Evolutionary conservation across 768 basidiomycete genomes (phyloP).

Genomic region (Termitomyces sp.): DNA sequence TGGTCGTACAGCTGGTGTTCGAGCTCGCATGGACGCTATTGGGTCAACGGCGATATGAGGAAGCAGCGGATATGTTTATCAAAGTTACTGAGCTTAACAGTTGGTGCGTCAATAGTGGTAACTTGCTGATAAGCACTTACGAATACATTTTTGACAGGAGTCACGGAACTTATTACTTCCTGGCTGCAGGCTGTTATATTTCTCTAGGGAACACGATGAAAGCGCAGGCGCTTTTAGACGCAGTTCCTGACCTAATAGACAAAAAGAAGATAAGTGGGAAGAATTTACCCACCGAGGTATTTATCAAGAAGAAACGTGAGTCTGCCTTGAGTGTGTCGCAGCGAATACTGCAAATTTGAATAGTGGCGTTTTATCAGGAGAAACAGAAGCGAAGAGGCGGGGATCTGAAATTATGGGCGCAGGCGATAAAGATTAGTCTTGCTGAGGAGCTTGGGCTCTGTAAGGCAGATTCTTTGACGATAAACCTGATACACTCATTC

Average conservation of each 20-base stretch:
- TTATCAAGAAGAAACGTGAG: constrained; percentile 73
- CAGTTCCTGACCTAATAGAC: constrained; percentile 52
- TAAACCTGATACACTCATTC: not conserved
- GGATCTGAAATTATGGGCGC: constrained; percentile 41
- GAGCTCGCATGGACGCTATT: constrained; percentile 77
- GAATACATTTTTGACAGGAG: constrained; percentile 43
- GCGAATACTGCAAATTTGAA: not conserved
- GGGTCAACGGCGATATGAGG: constrained; percentile 55
- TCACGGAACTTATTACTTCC: constrained; percentile 74
- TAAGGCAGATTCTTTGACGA: constrained; percentile 25
- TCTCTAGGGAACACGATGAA: constrained; percentile 48
- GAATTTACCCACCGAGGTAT: constrained; percentile 68
- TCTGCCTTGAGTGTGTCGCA: not conserved
- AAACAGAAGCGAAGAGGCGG: constrained; percentile 57
- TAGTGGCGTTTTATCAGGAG: constrained; percentile 70
- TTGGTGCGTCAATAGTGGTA: constrained; percentile 36
- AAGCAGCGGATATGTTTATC: constrained; percentile 63
- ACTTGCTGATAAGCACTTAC: not conserved
- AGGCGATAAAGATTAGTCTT: constrained; percentile 57
- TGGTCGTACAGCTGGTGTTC: constrained; percentile 48
- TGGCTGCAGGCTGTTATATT: constrained; percentile 70
- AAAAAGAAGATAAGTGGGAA: constrained; percentile 61
- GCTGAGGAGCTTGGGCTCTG: constrained; percentile 75
- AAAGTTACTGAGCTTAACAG: constrained; percentile 60
- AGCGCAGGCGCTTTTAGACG: constrained; percentile 57